Percentiles rank a stretch among this genome's conserved stretches.
Evolutionary conservation across 805 yeast genomes (phyloP).

Genomic region (Spathaspora passalidarum): DNA sequence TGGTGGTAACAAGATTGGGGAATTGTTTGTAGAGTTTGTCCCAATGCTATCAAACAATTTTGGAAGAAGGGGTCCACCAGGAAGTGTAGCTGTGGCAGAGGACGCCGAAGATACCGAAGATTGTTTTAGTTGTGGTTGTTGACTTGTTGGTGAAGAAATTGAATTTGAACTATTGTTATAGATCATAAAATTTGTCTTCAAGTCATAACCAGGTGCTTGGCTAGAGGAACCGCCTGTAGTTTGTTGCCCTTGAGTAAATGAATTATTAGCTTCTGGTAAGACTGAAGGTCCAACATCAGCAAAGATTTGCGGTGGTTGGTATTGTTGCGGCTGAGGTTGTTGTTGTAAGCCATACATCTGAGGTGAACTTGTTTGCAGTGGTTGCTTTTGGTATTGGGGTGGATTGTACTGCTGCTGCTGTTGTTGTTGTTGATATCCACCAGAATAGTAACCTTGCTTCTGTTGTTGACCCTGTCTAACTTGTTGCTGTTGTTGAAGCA

Average conservation of each 20-base stretch:
- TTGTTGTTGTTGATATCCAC: constrained; percentile 5
- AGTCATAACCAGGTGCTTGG: constrained; percentile 10
- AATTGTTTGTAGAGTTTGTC: constrained; percentile 8
- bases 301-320: constrained; percentile 4
- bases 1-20: constrained; percentile 22
- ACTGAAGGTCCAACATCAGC: constrained; percentile 3
- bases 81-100: constrained; percentile 5
- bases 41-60: constrained; percentile 17
- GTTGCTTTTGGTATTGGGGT: constrained; percentile 10
- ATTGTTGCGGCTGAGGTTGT: constrained; percentile 3
- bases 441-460: constrained; percentile 5
- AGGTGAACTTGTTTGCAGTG: constrained; percentile 5
- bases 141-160: constrained; percentile 11
- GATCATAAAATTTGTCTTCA: constrained; percentile 14
- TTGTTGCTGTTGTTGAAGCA: constrained; percentile 15
- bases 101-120: constrained; percentile 9
- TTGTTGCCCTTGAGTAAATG: not conserved
- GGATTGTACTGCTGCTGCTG: constrained; percentile 7
- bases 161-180: constrained; percentile 18
- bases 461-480: constrained; percentile 8
- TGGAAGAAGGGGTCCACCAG: constrained; percentile 5
- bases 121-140: constrained; percentile 5
- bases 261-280: constrained; percentile 1
- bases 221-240: not conserved
- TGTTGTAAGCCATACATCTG: constrained; percentile 3